Percentiles rank a stretch among this genome's conserved stretches.
Evolutionary conservation across 73 alveolate species (phyloP).

Genomic region (Vitrella brassicaformis): DNA sequence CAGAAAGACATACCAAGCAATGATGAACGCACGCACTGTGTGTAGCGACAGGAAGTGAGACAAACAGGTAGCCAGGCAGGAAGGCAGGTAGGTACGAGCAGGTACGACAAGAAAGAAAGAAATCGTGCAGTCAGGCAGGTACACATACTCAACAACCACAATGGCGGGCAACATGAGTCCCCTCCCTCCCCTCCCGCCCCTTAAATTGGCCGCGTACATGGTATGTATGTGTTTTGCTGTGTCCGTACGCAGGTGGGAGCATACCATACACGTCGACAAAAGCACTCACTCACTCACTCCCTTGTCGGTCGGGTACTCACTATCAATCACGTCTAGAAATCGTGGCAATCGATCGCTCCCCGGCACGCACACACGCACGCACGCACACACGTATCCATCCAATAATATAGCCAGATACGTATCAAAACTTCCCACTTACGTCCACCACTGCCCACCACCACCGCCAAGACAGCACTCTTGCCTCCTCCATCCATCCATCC

Average conservation of each 20-base stretch:
- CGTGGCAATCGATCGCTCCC: too few relatives aligned
- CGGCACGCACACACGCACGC: neutral
- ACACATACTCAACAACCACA: neutral
- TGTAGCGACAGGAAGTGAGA: neutral
- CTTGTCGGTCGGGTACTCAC: too few relatives aligned
- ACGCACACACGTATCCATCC: neutral
- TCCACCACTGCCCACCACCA: too few relatives aligned
- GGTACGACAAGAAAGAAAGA: neutral
- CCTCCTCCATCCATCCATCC: too few relatives aligned
- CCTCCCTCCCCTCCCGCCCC: neutral
- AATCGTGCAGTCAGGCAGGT: neutral
- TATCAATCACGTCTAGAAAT: too few relatives aligned
- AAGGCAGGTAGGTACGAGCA: neutral
- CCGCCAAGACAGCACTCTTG: too few relatives aligned
- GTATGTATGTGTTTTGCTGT: neutral
- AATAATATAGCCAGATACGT: neutral
- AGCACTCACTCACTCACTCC: neutral
- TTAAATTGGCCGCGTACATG: neutral
- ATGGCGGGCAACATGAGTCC: neutral
- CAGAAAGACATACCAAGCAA: too few relatives aligned
- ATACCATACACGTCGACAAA: neutral
- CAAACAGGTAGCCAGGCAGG: neutral
- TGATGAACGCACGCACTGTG: neutral
- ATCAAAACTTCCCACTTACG: too few relatives aligned
- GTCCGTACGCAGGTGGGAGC: neutral